phyloP scores from a whole-genome alignment of 2,329 filamentous ascomycete genomes.

The Chaetothyriales sp. region DNA sequence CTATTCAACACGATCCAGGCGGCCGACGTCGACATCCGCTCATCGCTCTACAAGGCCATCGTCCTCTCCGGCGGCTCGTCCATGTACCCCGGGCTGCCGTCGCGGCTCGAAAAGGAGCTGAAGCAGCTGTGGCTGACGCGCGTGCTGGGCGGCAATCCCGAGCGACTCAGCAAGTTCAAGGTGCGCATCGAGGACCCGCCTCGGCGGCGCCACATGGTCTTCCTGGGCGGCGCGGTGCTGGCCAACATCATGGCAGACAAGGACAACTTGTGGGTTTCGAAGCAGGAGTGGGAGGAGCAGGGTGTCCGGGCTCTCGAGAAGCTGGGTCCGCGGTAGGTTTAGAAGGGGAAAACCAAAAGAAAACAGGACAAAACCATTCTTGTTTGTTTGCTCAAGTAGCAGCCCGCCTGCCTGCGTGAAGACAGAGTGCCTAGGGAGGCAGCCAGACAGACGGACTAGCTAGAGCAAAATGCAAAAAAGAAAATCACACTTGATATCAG shows the following conservation, averaged over 20 bases:
- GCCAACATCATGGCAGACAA: conserved; percentile 99
- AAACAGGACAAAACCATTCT: neutral
- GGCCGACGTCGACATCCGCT: conserved; percentile 87
- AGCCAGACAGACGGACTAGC: neutral
- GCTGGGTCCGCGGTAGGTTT: conserved; percentile 64
- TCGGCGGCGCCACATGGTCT: conserved; percentile 96
- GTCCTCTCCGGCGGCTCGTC: conserved; percentile 92
- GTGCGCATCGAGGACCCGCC: conserved; percentile 97
- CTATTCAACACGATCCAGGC: conserved; percentile 97
- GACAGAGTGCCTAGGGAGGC: neutral
- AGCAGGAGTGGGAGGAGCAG: conserved; percentile 93
- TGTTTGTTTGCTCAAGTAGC: neutral
- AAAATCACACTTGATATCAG: conserved; percentile 49
- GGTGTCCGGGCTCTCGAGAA: conserved; percentile 76
- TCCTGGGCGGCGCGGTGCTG: conserved; percentile 87
- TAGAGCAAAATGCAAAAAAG: neutral
- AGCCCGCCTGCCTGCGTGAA: neutral
- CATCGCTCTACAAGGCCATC: conserved; percentile 91
- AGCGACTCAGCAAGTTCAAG: conserved; percentile 95
- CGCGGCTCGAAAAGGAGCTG: conserved; percentile 89
- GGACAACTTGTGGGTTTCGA: conserved; percentile 97
- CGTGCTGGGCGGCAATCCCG: conserved; percentile 79
- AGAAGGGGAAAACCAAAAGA: neutral
- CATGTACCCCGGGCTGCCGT: conserved; percentile 97
- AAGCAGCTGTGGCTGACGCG: conserved; percentile 97